Conservation (phyloP, 2,329 filamentous ascomycete genomes). For the Hypoxylon sp. region DNA sequence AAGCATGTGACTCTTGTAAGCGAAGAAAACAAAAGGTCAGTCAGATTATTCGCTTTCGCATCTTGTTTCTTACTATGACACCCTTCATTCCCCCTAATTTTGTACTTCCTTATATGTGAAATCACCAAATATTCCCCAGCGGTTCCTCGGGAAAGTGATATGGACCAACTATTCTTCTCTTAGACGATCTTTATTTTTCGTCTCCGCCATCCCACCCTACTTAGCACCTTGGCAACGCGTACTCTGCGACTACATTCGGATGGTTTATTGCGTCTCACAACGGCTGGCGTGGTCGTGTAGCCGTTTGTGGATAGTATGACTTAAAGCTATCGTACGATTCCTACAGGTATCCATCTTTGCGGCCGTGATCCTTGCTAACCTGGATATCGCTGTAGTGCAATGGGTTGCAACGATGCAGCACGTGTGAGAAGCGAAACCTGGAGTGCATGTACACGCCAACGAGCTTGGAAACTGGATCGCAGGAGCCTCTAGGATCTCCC, state of each 20-base stretch:
- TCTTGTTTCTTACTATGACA: slow-evolving; percentile 17
- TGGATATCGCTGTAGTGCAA: slow-evolving; percentile 62
- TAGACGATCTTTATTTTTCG: slow-evolving; percentile 21
- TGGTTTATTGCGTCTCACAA: slow-evolving; percentile 38
- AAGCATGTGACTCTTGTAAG: slow-evolving; percentile 74
- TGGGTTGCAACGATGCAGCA: slow-evolving; percentile 67
- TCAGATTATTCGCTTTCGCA: slow-evolving; percentile 21
- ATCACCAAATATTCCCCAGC: slow-evolving; percentile 14
- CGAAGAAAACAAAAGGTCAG: slow-evolving; percentile 75
- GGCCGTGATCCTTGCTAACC: slow-evolving; percentile 40
- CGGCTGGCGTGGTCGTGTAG: slow-evolving; percentile 41
- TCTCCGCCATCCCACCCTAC: not conserved
- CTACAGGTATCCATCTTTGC: slow-evolving; percentile 23
- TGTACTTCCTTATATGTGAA: slow-evolving; percentile 17
- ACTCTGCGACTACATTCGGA: slow-evolving; percentile 28
- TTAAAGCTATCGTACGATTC: slow-evolving; percentile 27
- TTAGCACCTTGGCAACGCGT: slow-evolving; percentile 18
- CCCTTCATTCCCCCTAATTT: slow-evolving; percentile 31
- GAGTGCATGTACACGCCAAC: slow-evolving; percentile 58
- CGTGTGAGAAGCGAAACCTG: slow-evolving; percentile 66
- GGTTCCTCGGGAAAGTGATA: slow-evolving; percentile 16
- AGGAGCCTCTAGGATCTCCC: slow-evolving; percentile 52
- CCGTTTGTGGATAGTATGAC: slow-evolving; percentile 32
- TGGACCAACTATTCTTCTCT: slow-evolving; percentile 14
- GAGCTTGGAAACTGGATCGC: slow-evolving; percentile 46